Percentiles rank a stretch among this genome's conserved stretches.
Conservation (phyloP, 1,284 basidiomycete species). For the Apiotrichum akiyoshidainum region DNA sequence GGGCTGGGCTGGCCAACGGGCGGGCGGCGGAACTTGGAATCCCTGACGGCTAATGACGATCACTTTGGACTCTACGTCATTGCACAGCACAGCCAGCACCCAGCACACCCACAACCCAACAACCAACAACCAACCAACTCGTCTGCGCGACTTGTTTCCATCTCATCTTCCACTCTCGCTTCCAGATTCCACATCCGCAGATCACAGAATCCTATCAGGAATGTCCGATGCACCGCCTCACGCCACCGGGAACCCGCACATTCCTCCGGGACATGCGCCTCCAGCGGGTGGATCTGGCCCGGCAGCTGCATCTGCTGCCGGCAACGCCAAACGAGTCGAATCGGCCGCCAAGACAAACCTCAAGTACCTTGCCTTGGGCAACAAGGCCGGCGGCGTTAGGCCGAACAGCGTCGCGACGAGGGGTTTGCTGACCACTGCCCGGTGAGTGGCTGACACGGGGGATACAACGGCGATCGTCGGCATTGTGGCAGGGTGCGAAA, state of each 20-base stretch:
- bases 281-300: not conserved
- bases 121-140: too few relatives aligned
- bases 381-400: slow-evolving; percentile 30
- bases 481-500: too few relatives aligned
- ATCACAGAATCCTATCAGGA: not conserved
- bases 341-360: slow-evolving; percentile 40
- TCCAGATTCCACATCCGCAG: not conserved
- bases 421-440: slow-evolving; percentile 42
- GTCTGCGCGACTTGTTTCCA: not conserved
- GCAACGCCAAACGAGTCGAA: not conserved
- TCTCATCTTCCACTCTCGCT: not conserved
- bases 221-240: not conserved
- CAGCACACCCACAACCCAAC: too few relatives aligned
- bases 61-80: too few relatives aligned
- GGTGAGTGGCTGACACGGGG: slow-evolving; percentile 24
- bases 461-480: too few relatives aligned
- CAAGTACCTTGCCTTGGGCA: slow-evolving; percentile 45
- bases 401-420: slow-evolving; percentile 45
- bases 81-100: too few relatives aligned
- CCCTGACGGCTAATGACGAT: too few relatives aligned
- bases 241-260: not conserved
- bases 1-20: too few relatives aligned
- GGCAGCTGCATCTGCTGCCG: not conserved
- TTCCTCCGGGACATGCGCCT: too few relatives aligned
- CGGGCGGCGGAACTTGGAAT: too few relatives aligned